Base-by-base conservation (phyloP, 768 basidiomycete genomes). In the Trametes cinnabarina region DNA sequence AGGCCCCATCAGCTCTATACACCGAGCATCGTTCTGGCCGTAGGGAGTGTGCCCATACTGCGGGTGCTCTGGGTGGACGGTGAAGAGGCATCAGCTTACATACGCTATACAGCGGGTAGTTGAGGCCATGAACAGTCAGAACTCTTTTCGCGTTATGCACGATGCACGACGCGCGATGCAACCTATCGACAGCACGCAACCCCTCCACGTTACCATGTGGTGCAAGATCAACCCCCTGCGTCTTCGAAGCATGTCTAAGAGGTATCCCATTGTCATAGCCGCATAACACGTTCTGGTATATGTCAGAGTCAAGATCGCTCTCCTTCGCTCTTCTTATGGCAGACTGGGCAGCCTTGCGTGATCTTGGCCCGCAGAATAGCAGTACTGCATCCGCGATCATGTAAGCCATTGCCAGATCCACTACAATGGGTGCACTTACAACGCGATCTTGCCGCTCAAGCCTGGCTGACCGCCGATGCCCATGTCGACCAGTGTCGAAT, bases 311-410 rank as follows among this genome's bases (percentile, higher is more conserved):
- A 56, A 48, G 60, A 52, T 55, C 60, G 55, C 30, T 61, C 49
- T n/a, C 82, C 86, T 62, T 88, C 84, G 20, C 76, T 78, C 58
- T 74, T 77, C 68, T 80, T 78, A 64, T 82, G 77, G 72, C 93
- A 94, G 0, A 91, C 84, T 3, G 92, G 93, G 71, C 92, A 95
- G 2, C 88, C 85, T 37, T 85, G 77, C 34, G 73, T 73, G 10
- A 93, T 72, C 60, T 79, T 80, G 23, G 85, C 79, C 20, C 86
- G 80, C 22, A 92, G 78, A 64, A 86, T 81, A 4, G 90, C 85
- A 34, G 90, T 86, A 60, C 90, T 92, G 19, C 25, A 23, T 3
- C 51, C 4, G 60, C 20, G 43, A 43, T 32, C 37, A 5, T 4
- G 53, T 55, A 43, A 23, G 23, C 39, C 11, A 35, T 41, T 12